A percentile compares a stretch with the other conserved stretches of the same genome.
Conservation (phyloP, 2,329 filamentous ascomycete species). For the Harringtonia aguacate region DNA sequence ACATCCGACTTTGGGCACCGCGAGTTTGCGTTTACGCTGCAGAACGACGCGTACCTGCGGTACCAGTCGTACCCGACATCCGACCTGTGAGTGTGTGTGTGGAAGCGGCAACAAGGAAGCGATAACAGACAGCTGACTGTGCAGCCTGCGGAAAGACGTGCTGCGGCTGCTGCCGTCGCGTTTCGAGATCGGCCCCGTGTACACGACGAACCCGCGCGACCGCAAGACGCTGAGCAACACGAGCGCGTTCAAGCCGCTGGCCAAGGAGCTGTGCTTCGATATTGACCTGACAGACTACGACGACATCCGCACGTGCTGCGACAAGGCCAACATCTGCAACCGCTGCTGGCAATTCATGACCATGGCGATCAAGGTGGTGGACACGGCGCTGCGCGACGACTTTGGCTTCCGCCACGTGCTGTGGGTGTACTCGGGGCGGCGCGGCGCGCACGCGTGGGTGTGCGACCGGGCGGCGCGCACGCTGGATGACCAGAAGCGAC, state of each 20-base stretch:
- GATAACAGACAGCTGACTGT: background rate
- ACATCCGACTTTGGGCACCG: slow-evolving; percentile 83
- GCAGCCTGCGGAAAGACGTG: slow-evolving; percentile 82
- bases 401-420: slow-evolving; percentile 96
- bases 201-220: slow-evolving; percentile 86
- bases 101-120: background rate
- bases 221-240: slow-evolving; percentile 77
- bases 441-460: slow-evolving; percentile 96
- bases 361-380: slow-evolving; percentile 93
- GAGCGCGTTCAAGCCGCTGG: slow-evolving; percentile 71
- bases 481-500: slow-evolving; percentile 77
- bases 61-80: slow-evolving; percentile 62
- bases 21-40: slow-evolving; percentile 93
- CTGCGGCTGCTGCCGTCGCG: slow-evolving; percentile 79
- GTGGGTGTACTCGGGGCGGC: slow-evolving; percentile 96
- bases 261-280: slow-evolving; percentile 97
- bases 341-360: slow-evolving; percentile 97
- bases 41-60: slow-evolving; percentile 82
- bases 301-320: slow-evolving; percentile 89
- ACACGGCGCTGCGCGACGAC: slow-evolving; percentile 78
- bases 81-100: slow-evolving; percentile 32
- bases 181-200: slow-evolving; percentile 98
- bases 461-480: slow-evolving; percentile 79
- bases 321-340: slow-evolving; percentile 82
- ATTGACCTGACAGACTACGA: slow-evolving; percentile 99